phyloP scores from a whole-genome alignment of 2,329 filamentous ascomycete species.

The Ciborinia camelliae region DNA sequence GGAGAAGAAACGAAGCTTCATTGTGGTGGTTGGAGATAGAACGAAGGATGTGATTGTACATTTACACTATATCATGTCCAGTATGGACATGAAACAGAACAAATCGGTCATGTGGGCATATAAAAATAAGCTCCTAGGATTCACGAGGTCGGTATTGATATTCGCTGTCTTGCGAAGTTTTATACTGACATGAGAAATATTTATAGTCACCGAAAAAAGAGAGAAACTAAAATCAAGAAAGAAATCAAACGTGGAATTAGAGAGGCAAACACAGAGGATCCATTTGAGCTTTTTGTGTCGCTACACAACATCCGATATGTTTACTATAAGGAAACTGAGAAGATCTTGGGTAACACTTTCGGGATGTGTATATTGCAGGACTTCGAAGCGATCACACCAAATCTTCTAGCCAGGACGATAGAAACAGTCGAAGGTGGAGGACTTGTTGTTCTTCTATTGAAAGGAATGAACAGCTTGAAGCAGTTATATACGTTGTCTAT shows the following conservation, averaged over 20 bases:
- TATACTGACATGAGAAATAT: constrained; percentile 23
- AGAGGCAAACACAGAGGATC: constrained; percentile 88
- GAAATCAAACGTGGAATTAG: constrained; percentile 93
- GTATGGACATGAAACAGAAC: constrained; percentile 86
- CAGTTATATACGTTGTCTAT: constrained; percentile 96
- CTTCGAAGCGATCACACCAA: constrained; percentile 97
- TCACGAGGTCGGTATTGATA: constrained; percentile 60
- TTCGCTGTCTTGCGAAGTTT: constrained; percentile 9
- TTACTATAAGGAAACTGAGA: constrained; percentile 99
- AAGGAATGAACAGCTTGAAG: constrained; percentile 95
- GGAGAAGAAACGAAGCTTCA: constrained; percentile 97
- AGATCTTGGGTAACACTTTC: constrained; percentile 96
- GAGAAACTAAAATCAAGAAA: constrained; percentile 96
- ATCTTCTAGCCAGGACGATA: constrained; percentile 87
- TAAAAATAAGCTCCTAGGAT: constrained; percentile 94
- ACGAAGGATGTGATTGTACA: constrained; percentile 97
- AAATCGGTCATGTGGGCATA: constrained; percentile 98
- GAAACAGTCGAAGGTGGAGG: constrained; percentile 98
- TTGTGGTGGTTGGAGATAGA: constrained; percentile 90
- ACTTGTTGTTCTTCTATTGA: constrained; percentile 82
- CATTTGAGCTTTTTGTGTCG: constrained; percentile 95
- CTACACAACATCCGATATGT: constrained; percentile 97
- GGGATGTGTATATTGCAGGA: constrained; percentile 98
- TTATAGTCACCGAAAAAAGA: constrained; percentile 88
- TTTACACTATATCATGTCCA: constrained; percentile 88